Percentiles rank a stretch among this genome's conserved stretches.
Evolutionary conservation across 176 grass and related monocot species (phyloP).

Genomic region (Lolium multiflorum): DNA sequence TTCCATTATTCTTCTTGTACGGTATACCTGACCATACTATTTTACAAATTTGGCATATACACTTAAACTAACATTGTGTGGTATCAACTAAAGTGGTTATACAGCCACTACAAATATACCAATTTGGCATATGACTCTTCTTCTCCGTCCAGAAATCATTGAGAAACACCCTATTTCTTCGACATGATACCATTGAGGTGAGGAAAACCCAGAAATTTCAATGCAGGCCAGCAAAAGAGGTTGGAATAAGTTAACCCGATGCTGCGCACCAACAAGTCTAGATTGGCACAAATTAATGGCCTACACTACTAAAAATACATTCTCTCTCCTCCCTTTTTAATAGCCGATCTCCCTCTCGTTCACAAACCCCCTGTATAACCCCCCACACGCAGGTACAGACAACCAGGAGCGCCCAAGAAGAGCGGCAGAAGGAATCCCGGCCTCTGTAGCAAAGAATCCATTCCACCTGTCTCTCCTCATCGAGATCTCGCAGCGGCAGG

Average conservation of each 20-base stretch:
- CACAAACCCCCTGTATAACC: conserved; percentile 19
- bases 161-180: not conserved
- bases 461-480: not conserved
- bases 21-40: too few relatives aligned
- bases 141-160: not conserved
- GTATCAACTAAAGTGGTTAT: too few relatives aligned
- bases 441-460: not conserved
- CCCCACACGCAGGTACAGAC: not conserved
- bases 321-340: not conserved
- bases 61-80: too few relatives aligned
- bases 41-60: too few relatives aligned
- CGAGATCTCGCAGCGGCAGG: conserved; percentile 25
- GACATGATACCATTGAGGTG: not conserved
- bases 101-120: too few relatives aligned
- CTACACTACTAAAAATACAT: not conserved
- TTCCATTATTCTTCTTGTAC: too few relatives aligned
- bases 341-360: conserved; percentile 22
- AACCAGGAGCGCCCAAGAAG: conserved; percentile 29
- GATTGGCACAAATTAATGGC: not conserved
- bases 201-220: not conserved
- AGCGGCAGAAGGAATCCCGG: conserved; percentile 30
- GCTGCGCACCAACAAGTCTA: not conserved
- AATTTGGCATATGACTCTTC: not conserved
- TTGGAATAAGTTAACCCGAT: conserved; percentile 12
- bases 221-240: conserved; percentile 34